These are phyloP conservation scores for Plasmopara viticola DNA, from an alignment of 352 stramenopile genomes.

Conservation along the genomic window DNA sequence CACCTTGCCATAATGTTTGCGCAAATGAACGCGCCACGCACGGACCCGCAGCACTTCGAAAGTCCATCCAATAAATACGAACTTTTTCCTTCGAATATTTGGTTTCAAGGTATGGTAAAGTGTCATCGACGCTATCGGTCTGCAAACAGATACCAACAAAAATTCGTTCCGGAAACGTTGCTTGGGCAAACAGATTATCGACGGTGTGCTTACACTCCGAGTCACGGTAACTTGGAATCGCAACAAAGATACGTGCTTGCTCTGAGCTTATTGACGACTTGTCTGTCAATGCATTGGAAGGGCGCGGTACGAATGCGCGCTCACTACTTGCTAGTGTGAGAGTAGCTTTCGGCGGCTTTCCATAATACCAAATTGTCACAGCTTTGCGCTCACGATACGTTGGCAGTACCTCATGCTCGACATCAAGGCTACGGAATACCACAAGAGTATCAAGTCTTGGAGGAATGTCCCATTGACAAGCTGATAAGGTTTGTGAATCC, in stretches of 20 bases:
- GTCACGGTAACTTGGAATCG: constrained; percentile 91
- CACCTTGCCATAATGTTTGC: constrained; percentile 73
- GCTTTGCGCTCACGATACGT: constrained; percentile 80
- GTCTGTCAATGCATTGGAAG: constrained; percentile 2
- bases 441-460: constrained; percentile 85
- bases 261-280: not conserved
- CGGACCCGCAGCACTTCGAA: constrained; percentile 78
- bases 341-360: constrained; percentile 17
- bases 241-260: constrained; percentile 86
- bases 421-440: constrained; percentile 86
- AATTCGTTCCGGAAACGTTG: constrained; percentile 60
- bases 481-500: constrained; percentile 8
- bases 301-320: constrained; percentile 4
- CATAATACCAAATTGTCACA: constrained; percentile 94
- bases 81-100: constrained; percentile 36
- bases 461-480: constrained; percentile 59
- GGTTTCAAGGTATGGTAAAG: constrained; percentile 28
- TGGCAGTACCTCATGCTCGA: constrained; percentile 89
- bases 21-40: constrained; percentile 82
- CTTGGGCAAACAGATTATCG: constrained; percentile 52
- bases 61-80: constrained; percentile 55
- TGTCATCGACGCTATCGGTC: constrained; percentile 43
- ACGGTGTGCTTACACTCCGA: constrained; percentile 86
- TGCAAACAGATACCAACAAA: constrained; percentile 88
- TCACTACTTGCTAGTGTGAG: not conserved